A percentile compares a stretch with the other conserved stretches of the same genome.
Conservation (phyloP, 352 stramenopile species). For the Globisporangium apiculatum region DNA sequence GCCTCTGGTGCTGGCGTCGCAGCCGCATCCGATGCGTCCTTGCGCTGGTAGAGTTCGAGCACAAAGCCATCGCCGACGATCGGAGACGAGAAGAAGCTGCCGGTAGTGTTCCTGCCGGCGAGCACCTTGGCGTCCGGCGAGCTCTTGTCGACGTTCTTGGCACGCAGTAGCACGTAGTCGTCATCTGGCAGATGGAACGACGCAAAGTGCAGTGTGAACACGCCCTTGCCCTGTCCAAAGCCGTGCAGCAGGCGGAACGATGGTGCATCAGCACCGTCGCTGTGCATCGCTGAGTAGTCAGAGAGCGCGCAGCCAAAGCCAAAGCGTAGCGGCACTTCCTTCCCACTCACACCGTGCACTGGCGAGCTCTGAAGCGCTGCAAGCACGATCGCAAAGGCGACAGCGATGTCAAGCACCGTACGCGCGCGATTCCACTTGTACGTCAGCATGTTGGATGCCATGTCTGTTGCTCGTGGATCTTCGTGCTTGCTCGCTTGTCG, state of each 20-base stretch:
- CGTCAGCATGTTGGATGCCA: not conserved
- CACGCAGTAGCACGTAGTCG: slow-evolving; percentile 38
- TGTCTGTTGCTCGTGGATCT: not conserved
- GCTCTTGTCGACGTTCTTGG: slow-evolving; percentile 14
- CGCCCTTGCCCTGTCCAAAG: slow-evolving; percentile 33
- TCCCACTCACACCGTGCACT: not conserved
- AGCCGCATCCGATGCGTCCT: slow-evolving; percentile 1
- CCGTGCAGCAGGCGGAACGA: slow-evolving; percentile 43
- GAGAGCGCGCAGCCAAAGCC: slow-evolving; percentile 47
- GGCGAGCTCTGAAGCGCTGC: not conserved
- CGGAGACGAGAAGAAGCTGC: slow-evolving; percentile 41
- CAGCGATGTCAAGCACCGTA: too few relatives aligned
- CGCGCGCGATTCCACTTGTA: too few relatives aligned
- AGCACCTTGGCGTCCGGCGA: slow-evolving; percentile 18
- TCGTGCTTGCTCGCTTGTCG: not conserved
- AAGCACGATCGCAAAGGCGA: not conserved
- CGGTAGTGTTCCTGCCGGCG: slow-evolving; percentile 42
- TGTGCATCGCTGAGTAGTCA: slow-evolving; percentile 33
- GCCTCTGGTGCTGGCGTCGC: slow-evolving; percentile 1
- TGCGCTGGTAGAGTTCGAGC: slow-evolving; percentile 32
- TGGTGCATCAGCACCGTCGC: slow-evolving; percentile 6
- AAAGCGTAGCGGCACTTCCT: slow-evolving; percentile 21
- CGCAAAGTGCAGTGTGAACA: slow-evolving; percentile 59
- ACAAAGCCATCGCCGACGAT: slow-evolving; percentile 37
- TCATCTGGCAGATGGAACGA: slow-evolving; percentile 40